Conservation (phyloP, 1,284 basidiomycete species). For the Naganishia liquefaciens region DNA sequence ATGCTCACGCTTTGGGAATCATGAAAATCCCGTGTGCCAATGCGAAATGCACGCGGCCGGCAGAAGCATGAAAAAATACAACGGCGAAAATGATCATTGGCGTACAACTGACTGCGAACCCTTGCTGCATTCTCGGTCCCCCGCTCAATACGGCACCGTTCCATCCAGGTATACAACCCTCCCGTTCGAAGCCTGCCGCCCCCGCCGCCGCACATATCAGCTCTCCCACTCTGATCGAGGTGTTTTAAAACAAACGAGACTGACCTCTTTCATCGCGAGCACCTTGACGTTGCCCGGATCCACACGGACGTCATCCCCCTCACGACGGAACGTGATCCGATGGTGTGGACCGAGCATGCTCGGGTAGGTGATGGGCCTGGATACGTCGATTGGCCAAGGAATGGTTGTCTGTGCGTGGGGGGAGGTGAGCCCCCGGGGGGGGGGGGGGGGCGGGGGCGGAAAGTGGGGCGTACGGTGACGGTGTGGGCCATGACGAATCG, state of each 20-base stretch:
- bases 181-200: conserved; percentile 44
- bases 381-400: conserved; percentile 17
- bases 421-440: neutral
- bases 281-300: conserved; percentile 47
- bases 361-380: neutral
- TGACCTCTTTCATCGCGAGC: conserved; percentile 43
- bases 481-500: conserved; percentile 48
- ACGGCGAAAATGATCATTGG: neutral
- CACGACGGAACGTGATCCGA: conserved; percentile 38
- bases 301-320: conserved; percentile 39
- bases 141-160: conserved; percentile 36
- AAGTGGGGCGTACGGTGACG: conserved; percentile 39
- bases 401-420: conserved; percentile 22
- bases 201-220: too few relatives aligned
- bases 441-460: neutral
- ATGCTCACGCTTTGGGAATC: too few relatives aligned
- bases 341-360: conserved; percentile 40
- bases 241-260: conserved; percentile 19
- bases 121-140: neutral
- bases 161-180: conserved; percentile 47
- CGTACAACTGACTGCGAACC: neutral
- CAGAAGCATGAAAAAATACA: neutral
- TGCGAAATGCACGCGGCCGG: too few relatives aligned
- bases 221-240: neutral
- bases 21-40: too few relatives aligned